phyloP scores from a whole-genome alignment of 441 rosid genomes.

The Bocquillonia castaneifolia region DNA sequence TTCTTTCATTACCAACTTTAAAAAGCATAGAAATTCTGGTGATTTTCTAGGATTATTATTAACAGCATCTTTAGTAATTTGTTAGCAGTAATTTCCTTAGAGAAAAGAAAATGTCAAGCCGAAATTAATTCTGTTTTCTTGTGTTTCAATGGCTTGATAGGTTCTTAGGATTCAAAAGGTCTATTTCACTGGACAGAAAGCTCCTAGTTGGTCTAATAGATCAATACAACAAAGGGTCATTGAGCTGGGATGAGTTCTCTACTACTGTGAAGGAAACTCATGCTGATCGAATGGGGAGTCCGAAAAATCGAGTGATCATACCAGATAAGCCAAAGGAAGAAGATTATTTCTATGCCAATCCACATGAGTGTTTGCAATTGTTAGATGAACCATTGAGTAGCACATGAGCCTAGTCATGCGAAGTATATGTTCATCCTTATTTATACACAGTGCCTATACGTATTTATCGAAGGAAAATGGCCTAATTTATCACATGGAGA shows the following conservation, averaged over 20 bases:
- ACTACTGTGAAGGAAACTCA: slow-evolving; percentile 57
- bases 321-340: slow-evolving; percentile 76
- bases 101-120: background rate
- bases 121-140: background rate
- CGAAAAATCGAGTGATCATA: slow-evolving; percentile 42
- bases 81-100: no score
- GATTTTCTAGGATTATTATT: no score
- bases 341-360: slow-evolving; percentile 80
- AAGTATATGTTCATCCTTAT: slow-evolving; percentile 19
- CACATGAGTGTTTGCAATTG: slow-evolving; percentile 56
- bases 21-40: no score
- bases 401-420: slow-evolving; percentile 36
- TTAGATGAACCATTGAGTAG: slow-evolving; percentile 58
- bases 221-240: slow-evolving; percentile 43
- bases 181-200: slow-evolving; percentile 53
- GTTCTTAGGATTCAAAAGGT: slow-evolving; percentile 75
- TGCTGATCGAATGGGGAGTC: slow-evolving; percentile 54
- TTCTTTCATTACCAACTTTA: no score
- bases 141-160: slow-evolving; percentile 30
- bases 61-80: no score
- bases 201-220: slow-evolving; percentile 64
- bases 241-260: slow-evolving; percentile 76
- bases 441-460: background rate
- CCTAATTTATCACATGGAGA: slow-evolving; percentile 2
- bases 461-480: slow-evolving; percentile 17